These are phyloP conservation scores for Fragaria nilgerrensis DNA, from an alignment of 306 rosid species.

Conservation along the genomic window DNA sequence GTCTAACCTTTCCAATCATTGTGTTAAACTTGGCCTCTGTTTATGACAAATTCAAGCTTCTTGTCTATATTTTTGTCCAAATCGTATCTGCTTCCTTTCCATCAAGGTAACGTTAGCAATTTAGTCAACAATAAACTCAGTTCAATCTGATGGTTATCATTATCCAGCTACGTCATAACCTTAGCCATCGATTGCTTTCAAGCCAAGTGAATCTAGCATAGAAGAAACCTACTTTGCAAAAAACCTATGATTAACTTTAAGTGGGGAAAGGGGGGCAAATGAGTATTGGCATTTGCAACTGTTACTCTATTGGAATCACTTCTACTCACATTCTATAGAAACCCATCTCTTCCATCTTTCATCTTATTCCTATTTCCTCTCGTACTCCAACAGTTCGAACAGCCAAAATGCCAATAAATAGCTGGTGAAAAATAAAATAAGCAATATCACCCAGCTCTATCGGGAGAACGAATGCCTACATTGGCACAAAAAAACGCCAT, in stretches of 20 bases:
- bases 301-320: conserved; percentile 57
- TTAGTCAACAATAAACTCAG: conserved; percentile 1
- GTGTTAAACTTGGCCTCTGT: background rate
- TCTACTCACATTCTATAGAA: conserved; percentile 16
- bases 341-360: conserved; percentile 22
- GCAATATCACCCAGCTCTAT: conserved; percentile 19
- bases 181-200: conserved; percentile 11
- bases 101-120: conserved; percentile 5
- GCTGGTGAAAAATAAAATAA: conserved; percentile 28
- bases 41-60: background rate
- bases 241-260: conserved; percentile 45
- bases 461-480: conserved; percentile 27
- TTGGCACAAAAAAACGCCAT: conserved; percentile 18
- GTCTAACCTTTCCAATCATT: background rate
- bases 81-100: background rate
- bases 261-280: conserved; percentile 23
- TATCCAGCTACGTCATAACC: conserved; percentile 16
- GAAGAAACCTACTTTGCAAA: background rate
- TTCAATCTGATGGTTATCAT: conserved; percentile 10
- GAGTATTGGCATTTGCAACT: conserved; percentile 59
- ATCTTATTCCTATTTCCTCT: conserved; percentile 24
- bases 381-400: conserved; percentile 58
- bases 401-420: conserved; percentile 63
- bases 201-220: background rate
- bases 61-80: background rate